Conservation (phyloP, 345 rosid species). For the Theobroma cacao region DNA sequence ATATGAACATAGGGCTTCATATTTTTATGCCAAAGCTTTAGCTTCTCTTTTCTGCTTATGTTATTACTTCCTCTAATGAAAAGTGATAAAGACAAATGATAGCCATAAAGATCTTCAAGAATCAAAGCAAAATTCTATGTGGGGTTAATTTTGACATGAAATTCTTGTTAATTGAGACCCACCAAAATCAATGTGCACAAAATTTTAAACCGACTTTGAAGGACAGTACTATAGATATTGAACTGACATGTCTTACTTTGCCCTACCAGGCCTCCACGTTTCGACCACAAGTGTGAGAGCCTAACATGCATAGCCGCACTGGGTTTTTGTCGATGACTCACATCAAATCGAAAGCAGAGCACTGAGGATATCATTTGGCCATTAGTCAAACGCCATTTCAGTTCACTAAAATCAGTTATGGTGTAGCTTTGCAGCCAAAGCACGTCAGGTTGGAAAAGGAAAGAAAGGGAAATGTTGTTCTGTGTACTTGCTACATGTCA, state of each 20-base stretch:
- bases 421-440: not conserved
- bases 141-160: slow-evolving; percentile 1
- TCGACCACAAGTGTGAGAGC: not conserved
- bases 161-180: not conserved
- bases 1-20: not conserved
- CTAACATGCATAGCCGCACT: not conserved
- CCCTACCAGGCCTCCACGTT: not conserved
- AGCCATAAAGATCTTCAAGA: not conserved
- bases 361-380: not conserved
- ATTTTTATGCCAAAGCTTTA: not conserved
- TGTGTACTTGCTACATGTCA: not conserved
- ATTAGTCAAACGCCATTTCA: not conserved
- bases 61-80: not conserved
- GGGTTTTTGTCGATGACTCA: not conserved
- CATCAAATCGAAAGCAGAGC: not conserved
- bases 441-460: not conserved
- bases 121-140: not conserved
- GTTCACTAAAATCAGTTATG: not conserved
- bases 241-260: not conserved
- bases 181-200: not conserved
- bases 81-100: not conserved
- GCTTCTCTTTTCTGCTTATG: not conserved
- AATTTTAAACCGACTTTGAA: slow-evolving; percentile 4
- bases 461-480: not conserved
- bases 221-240: not conserved